These are phyloP conservation scores for Aspergillus fischeri DNA, from an alignment of 2,329 filamentous ascomycete species.

Conservation along the genomic window DNA sequence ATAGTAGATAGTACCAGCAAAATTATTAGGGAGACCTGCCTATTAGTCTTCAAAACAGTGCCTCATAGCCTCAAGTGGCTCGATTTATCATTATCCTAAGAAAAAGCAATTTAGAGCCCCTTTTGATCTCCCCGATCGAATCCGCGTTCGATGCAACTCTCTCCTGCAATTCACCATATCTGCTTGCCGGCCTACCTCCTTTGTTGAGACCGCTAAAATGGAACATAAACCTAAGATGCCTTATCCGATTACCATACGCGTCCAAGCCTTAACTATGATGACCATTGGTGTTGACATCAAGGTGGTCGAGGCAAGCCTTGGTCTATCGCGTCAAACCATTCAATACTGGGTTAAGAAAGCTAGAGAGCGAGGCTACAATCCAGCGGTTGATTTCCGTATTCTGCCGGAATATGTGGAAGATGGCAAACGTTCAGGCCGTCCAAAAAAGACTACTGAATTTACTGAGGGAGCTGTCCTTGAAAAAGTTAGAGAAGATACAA, in stretches of 20 bases:
- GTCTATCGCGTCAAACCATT: not conserved
- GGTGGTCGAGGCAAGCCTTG: not conserved
- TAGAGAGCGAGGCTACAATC: constrained; percentile 5
- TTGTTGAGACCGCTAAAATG: not conserved
- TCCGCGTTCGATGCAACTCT: not conserved
- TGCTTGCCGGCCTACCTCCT: not conserved
- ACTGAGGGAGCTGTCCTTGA: not conserved
- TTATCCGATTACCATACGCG: not conserved
- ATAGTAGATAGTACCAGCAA: not conserved
- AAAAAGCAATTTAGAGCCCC: not conserved
- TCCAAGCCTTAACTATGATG: not conserved
- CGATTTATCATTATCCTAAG: not conserved
- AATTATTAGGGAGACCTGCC: not conserved
- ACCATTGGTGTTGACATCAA: not conserved
- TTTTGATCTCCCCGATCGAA: not conserved
- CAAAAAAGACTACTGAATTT: not conserved
- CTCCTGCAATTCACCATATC: not conserved
- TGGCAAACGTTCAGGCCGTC: constrained; percentile 1
- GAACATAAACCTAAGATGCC: not conserved
- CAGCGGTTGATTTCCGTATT: not conserved
- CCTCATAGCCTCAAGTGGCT: not conserved
- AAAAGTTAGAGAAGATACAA: not conserved
- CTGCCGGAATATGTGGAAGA: constrained; percentile 3
- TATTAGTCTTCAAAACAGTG: not conserved
- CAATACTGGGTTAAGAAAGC: not conserved